A percentile compares a stretch with the other conserved stretches of the same genome.
Evolutionary conservation across 1,139 yeast genomes (phyloP).

Genomic region (Pichia sp.): DNA sequence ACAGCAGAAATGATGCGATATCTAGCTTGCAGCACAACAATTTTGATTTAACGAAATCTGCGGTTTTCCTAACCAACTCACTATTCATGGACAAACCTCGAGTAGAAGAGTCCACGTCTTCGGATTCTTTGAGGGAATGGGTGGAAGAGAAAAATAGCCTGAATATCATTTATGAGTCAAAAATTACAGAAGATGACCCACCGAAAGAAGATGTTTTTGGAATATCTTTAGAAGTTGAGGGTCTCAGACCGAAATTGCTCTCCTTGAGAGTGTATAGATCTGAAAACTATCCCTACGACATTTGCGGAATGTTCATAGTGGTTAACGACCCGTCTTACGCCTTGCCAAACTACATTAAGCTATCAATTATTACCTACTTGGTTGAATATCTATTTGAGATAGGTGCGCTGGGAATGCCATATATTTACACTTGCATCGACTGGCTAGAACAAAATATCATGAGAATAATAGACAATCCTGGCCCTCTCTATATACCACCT

Average conservation of each 20-base stretch:
- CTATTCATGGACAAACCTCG: background rate
- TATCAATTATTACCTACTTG: conserved; percentile 54
- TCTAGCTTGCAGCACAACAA: conserved; percentile 41
- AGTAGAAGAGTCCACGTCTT: conserved; percentile 8
- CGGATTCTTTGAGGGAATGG: conserved; percentile 46
- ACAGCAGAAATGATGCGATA: conserved; percentile 59
- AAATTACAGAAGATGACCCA: conserved; percentile 29
- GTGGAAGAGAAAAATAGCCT: conserved; percentile 72
- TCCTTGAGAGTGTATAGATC: conserved; percentile 51
- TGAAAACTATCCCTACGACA: conserved; percentile 48
- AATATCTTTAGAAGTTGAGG: conserved; percentile 36
- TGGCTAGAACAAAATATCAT: conserved; percentile 68
- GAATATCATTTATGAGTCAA: conserved; percentile 46
- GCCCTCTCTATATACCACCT: conserved; percentile 48
- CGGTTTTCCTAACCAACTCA: conserved; percentile 44
- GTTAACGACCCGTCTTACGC: conserved; percentile 44
- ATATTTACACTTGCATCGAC: conserved; percentile 61
- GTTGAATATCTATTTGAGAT: conserved; percentile 39
- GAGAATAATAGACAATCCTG: conserved; percentile 64
- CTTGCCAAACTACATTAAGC: conserved; percentile 70
- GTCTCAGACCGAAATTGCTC: conserved; percentile 35
- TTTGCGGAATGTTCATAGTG: conserved; percentile 60
- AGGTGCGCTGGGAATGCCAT: conserved; percentile 60
- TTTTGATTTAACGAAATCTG: conserved; percentile 48
- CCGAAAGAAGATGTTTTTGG: conserved; percentile 32